A percentile compares a stretch with the other conserved stretches of the same genome.
phyloP scores from a whole-genome alignment of 2,329 filamentous ascomycete genomes.

The Sarocladiaceae sp. region DNA sequence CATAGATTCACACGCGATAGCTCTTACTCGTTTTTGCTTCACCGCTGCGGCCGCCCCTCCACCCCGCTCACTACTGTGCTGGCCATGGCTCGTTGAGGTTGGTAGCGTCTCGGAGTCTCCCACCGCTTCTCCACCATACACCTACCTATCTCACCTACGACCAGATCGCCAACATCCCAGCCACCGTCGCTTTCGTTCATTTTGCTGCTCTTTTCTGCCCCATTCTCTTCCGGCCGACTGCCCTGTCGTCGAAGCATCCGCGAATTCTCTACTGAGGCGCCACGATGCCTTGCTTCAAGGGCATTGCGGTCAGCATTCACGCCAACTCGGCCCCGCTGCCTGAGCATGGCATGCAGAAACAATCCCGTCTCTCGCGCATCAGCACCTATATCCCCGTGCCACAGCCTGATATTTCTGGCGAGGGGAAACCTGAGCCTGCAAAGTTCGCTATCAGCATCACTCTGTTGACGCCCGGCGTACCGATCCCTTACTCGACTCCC shows the following conservation, averaged over 20 bases:
- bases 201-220: not conserved
- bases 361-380: constrained; percentile 86
- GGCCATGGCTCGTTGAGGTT: constrained; percentile 3
- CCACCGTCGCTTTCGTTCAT: not conserved
- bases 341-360: constrained; percentile 92
- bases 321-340: constrained; percentile 73
- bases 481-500: constrained; percentile 89
- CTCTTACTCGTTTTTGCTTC: not conserved
- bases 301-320: constrained; percentile 97
- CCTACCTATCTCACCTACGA: constrained; percentile 22
- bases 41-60: not conserved
- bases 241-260: not conserved
- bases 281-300: constrained; percentile 94
- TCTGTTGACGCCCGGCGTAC: constrained; percentile 79
- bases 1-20: not conserved
- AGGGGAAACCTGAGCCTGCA: constrained; percentile 81
- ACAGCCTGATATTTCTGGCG: constrained; percentile 63
- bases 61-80: constrained; percentile 7
- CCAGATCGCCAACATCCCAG: constrained; percentile 19
- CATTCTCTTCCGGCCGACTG: not conserved
- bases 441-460: constrained; percentile 99
- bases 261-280: constrained; percentile 12
- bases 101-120: constrained; percentile 9
- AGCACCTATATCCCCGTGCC: constrained; percentile 97
- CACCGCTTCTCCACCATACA: constrained; percentile 8